phyloP scores from a whole-genome alignment of 441 rosid genomes.

The Croton setiger region DNA sequence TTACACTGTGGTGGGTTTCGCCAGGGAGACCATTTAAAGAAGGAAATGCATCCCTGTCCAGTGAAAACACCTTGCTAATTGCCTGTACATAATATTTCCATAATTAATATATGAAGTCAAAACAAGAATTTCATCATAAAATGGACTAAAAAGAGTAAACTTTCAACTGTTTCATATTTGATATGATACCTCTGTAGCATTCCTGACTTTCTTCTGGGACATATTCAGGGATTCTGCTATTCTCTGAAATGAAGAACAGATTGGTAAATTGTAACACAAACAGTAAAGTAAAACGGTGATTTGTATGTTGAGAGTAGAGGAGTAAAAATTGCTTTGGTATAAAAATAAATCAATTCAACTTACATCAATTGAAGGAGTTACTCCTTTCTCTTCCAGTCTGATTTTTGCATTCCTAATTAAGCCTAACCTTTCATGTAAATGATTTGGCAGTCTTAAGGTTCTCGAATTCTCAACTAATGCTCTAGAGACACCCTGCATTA shows the following conservation, averaged over 20 bases:
- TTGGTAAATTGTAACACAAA: not conserved
- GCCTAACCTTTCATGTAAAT: conserved; percentile 85
- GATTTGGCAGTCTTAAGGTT: conserved; percentile 78
- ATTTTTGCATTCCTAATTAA: conserved; percentile 79
- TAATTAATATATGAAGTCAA: conserved; percentile 8
- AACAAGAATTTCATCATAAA: conserved; percentile 11
- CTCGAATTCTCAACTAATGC: conserved; percentile 80
- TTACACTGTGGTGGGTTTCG: conserved; percentile 84
- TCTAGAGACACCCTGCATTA: conserved; percentile 75
- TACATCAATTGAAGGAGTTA: conserved; percentile 87
- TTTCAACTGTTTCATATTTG: not conserved
- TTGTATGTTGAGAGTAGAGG: not conserved
- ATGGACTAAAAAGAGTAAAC: not conserved
- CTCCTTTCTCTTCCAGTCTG: conserved; percentile 78
- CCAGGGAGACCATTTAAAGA: conserved; percentile 87
- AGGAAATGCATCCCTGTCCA: conserved; percentile 89
- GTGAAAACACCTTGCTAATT: conserved; percentile 69
- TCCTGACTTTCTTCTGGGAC: conserved; percentile 85
- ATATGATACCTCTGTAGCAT: conserved; percentile 86
- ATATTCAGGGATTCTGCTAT: conserved; percentile 84
- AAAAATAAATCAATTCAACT: conserved; percentile 22
- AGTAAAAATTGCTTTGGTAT: not conserved
- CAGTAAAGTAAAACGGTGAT: no score
- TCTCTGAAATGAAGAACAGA: conserved; percentile 40
- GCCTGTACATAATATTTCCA: conserved; percentile 43